Evolutionary conservation across 1,139 yeast species (phyloP).

Genomic region (Saccharomyces hybrid): DNA sequence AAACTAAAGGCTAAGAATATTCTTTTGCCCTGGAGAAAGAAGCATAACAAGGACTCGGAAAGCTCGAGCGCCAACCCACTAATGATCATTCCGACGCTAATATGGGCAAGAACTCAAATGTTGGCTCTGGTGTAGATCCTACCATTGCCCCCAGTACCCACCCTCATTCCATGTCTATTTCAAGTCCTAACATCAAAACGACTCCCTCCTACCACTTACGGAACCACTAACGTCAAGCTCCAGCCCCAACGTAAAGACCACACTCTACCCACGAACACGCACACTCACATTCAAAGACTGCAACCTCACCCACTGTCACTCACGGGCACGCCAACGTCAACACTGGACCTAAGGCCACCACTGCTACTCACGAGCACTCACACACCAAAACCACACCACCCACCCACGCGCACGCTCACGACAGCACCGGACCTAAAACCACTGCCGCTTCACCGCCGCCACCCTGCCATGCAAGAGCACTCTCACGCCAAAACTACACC

Average conservation of each 20-base stretch:
- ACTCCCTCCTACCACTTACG: too few relatives aligned
- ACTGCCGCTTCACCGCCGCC: background rate
- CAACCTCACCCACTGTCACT: background rate
- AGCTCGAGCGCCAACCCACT: too few relatives aligned
- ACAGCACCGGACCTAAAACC: background rate
- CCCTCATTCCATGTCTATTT: background rate
- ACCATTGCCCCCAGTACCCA: too few relatives aligned
- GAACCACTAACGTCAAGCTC: too few relatives aligned
- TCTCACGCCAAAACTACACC: too few relatives aligned
- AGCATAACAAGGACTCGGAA: background rate
- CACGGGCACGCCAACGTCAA: background rate
- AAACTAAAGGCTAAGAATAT: background rate
- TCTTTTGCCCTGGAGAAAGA: background rate
- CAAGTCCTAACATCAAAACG: background rate
- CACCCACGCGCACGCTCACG: background rate
- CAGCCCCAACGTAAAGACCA: background rate
- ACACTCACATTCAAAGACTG: background rate
- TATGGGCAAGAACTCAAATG: background rate
- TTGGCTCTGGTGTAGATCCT: background rate
- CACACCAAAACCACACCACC: background rate
- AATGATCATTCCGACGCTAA: too few relatives aligned
- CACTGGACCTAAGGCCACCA: background rate
- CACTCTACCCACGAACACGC: background rate
- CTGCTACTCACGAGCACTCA: background rate
- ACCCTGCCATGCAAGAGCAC: too few relatives aligned